phyloP scores from a whole-genome alignment of 2,329 filamentous ascomycete species.

The Botrytis paeoniae region DNA sequence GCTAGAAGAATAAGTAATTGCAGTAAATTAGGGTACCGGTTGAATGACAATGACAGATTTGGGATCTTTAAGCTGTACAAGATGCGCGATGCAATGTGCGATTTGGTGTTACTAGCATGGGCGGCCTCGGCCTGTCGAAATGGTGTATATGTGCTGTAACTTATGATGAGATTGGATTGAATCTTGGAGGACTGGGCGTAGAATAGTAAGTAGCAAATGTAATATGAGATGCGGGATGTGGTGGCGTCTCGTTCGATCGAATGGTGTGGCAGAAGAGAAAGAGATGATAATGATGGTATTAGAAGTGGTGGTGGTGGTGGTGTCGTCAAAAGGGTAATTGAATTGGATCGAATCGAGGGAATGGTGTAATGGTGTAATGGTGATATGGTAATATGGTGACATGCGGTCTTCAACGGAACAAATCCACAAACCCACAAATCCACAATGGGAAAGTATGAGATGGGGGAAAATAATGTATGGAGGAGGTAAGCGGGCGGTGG shows the following conservation, averaged over 20 bases:
- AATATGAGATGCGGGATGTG: neutral
- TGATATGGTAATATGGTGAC: neutral
- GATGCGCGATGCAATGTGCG: conserved; percentile 18
- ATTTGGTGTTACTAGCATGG: conserved; percentile 14
- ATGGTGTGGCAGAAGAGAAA: neutral
- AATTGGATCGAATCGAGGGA: neutral
- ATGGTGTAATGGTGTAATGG: neutral
- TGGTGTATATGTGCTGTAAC: conserved; percentile 6
- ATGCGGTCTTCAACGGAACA: conserved; percentile 4
- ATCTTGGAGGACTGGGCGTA: neutral
- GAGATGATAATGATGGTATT: neutral
- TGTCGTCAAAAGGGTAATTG: neutral
- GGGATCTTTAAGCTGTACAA: conserved; percentile 12
- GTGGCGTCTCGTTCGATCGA: neutral
- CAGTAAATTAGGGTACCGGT: neutral
- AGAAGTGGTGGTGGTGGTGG: neutral
- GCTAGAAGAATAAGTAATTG: neutral
- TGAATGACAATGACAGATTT: conserved; percentile 9
- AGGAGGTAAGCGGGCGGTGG: too few relatives aligned
- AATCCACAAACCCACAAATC: neutral
- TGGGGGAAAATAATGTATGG: neutral
- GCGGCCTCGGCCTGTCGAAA: conserved; percentile 14
- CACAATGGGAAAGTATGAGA: neutral
- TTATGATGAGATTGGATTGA: neutral
- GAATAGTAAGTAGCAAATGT: neutral